Evolutionary conservation across 176 grass and related monocot species (phyloP).

Genomic region (Aegilops umbellulata): DNA sequence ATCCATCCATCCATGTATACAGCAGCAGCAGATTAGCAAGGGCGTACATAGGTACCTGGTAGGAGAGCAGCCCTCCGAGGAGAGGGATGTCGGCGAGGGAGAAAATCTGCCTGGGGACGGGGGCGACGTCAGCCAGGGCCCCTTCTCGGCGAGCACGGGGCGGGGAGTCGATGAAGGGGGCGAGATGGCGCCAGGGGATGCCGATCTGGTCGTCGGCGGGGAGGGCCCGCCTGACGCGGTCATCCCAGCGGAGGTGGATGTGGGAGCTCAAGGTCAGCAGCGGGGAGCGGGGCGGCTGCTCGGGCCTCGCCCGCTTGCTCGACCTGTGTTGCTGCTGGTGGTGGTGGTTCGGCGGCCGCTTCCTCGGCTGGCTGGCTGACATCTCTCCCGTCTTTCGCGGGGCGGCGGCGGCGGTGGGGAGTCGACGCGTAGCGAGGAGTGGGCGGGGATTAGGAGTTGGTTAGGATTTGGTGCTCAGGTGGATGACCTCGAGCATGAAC

Average conservation of each 20-base stretch:
- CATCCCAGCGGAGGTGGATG: conserved; percentile 51
- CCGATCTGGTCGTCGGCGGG: conserved; percentile 56
- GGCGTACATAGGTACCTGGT: too few species aligned
- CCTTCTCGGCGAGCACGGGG: background rate
- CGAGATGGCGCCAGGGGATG: conserved; percentile 45
- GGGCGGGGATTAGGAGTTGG: too few species aligned
- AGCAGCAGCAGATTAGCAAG: too few species aligned
- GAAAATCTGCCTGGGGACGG: conserved; percentile 52
- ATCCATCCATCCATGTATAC: too few species aligned
- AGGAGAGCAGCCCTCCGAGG: conserved; percentile 42
- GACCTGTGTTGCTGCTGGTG: conserved; percentile 18
- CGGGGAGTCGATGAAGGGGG: conserved; percentile 38
- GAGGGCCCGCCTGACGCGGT: conserved; percentile 36
- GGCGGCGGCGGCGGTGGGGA: background rate
- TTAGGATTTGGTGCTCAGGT: too few species aligned
- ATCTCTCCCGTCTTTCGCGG: background rate
- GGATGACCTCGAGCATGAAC: too few species aligned
- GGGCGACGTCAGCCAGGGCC: conserved; percentile 40
- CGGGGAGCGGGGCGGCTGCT: background rate
- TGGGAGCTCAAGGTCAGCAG: conserved; percentile 39
- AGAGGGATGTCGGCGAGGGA: conserved; percentile 33
- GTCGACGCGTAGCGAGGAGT: background rate
- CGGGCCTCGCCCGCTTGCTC: conserved; percentile 32
- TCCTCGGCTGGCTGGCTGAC: conserved; percentile 4
- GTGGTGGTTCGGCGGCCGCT: background rate